These are phyloP conservation scores for Ophiosphaerella herpotricha DNA, from an alignment of 2,329 filamentous ascomycete species.

Conservation along the genomic window DNA sequence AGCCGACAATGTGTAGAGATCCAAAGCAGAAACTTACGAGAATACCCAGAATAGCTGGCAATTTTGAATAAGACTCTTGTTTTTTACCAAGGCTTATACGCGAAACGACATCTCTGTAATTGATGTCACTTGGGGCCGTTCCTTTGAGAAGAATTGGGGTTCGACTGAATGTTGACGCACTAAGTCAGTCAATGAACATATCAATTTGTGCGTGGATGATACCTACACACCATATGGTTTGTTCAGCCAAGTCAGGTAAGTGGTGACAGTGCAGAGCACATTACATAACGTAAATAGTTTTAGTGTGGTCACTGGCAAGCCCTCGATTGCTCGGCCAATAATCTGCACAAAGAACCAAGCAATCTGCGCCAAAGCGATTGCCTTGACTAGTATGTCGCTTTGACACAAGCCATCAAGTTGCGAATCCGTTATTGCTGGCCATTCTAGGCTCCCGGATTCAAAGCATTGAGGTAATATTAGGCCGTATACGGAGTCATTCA, in stretches of 20 bases:
- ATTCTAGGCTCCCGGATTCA: not conserved
- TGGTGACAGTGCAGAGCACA: slow-evolving; percentile 11
- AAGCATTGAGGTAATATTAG: not conserved
- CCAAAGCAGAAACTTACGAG: not conserved
- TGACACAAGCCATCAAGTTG: slow-evolving; percentile 18
- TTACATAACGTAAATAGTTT: slow-evolving; percentile 21
- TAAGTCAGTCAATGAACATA: not conserved
- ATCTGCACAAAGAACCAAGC: slow-evolving; percentile 15
- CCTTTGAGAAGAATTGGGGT: not conserved
- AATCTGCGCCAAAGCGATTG: slow-evolving; percentile 11
- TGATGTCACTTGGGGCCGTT: not conserved
- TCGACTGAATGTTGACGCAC: not conserved
- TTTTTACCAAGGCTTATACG: no score
- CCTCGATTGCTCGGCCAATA: slow-evolving; percentile 9
- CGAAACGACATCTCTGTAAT: no score
- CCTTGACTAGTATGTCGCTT: slow-evolving; percentile 9
- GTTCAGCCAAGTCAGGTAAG: slow-evolving; percentile 13
- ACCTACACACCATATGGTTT: slow-evolving; percentile 18
- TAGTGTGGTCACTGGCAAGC: slow-evolving; percentile 12
- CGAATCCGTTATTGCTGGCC: not conserved
- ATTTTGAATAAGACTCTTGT: no score
- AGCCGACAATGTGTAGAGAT: slow-evolving; percentile 9
- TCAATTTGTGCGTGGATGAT: slow-evolving; percentile 3
- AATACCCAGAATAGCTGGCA: not conserved
- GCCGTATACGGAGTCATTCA: no score